These are phyloP conservation scores for Cercophora sp. DNA, from an alignment of 495 filamentous ascomycete genomes.

Conservation along the genomic window DNA sequence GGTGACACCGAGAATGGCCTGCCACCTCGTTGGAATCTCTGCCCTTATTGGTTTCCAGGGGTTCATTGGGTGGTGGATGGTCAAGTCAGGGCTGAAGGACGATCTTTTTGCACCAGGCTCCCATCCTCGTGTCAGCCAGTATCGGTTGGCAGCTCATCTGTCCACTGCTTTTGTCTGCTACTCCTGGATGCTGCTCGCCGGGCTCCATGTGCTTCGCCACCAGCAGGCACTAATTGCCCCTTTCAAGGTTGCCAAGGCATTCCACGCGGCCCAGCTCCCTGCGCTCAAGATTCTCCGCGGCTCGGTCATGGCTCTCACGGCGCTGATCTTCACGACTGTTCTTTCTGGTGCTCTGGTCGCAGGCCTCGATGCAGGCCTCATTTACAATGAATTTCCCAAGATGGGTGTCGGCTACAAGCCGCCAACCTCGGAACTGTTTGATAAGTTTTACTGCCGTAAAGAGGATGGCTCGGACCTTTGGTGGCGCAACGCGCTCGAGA, in stretches of 20 bases:
- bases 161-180: conserved; percentile 89
- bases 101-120: conserved; percentile 87
- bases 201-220: conserved; percentile 75
- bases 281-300: conserved; percentile 67
- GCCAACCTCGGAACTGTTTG: conserved; percentile 75
- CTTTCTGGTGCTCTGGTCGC: conserved; percentile 93
- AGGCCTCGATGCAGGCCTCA: conserved; percentile 89
- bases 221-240: conserved; percentile 64
- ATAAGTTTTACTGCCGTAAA: conserved; percentile 76
- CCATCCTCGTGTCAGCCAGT: conserved; percentile 90
- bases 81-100: conserved; percentile 90
- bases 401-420: conserved; percentile 85
- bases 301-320: conserved; percentile 65
- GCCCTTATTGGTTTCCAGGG: conserved; percentile 92
- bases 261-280: conserved; percentile 60
- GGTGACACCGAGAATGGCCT: conserved; percentile 73
- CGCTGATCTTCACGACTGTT: conserved; percentile 80
- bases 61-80: conserved; percentile 98
- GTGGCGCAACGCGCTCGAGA: conserved; percentile 97
- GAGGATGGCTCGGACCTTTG: conserved; percentile 73
- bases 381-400: conserved; percentile 96
- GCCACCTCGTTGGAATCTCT: conserved; percentile 74
- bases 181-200: conserved; percentile 88
- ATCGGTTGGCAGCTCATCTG: conserved; percentile 84
- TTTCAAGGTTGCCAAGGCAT: conserved; percentile 46